These are phyloP conservation scores for Leonotis leonurus DNA, from an alignment of 257 asterid genomes.

Conservation along the genomic window DNA sequence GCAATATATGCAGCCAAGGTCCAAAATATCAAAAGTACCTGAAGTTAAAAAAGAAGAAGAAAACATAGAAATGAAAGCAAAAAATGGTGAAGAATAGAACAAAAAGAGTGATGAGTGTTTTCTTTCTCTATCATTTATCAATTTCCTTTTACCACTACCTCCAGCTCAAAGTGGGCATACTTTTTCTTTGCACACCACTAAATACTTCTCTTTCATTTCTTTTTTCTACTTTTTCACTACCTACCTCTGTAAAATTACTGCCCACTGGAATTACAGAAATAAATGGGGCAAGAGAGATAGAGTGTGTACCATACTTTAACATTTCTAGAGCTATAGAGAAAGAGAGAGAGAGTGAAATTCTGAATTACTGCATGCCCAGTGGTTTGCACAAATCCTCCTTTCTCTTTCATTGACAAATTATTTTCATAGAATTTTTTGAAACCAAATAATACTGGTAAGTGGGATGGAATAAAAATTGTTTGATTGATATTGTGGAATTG, in stretches of 20 bases:
- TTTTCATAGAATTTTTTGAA: not conserved
- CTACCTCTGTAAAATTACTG: conserved; percentile 10
- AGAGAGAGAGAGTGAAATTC: not conserved
- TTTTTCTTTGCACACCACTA: conserved; percentile 37
- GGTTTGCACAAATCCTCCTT: conserved; percentile 20
- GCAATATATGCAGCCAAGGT: conserved; percentile 15
- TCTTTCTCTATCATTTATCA: not conserved
- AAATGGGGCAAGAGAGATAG: not conserved
- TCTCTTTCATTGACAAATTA: not conserved
- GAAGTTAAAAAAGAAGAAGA: not conserved
- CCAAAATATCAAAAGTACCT: conserved; percentile 27
- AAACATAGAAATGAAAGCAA: not conserved
- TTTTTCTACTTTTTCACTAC: conserved; percentile 7
- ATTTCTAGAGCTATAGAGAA: not conserved
- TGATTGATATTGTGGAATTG: not conserved
- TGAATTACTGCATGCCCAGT: conserved; percentile 29
- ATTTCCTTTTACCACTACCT: conserved; percentile 2
- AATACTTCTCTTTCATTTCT: not conserved
- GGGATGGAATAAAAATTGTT: not conserved
- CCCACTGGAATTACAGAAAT: conserved; percentile 9
- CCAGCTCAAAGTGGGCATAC: conserved; percentile 15
- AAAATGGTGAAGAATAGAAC: not conserved
- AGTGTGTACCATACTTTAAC: not conserved
- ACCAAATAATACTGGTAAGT: not conserved
- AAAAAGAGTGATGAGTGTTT: conserved; percentile 13